phyloP scores from a whole-genome alignment of 129 eudicot genomes.

The Ambrosia trifida region DNA sequence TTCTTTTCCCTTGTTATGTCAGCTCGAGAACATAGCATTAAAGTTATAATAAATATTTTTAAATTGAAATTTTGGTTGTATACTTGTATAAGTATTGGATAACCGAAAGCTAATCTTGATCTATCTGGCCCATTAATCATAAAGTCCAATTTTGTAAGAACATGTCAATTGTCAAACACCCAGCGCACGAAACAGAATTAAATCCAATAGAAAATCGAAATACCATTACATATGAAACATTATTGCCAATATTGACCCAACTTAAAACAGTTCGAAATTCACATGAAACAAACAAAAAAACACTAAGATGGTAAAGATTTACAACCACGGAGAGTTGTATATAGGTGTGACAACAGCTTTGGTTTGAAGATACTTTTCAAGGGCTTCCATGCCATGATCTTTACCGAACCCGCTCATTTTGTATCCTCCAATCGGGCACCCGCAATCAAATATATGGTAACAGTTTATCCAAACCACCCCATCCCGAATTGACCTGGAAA shows the following conservation, averaged over 20 bases:
- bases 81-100: constrained; percentile 1
- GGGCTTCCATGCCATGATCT: constrained; percentile 67
- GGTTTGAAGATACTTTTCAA: constrained; percentile 53
- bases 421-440: constrained; percentile 68
- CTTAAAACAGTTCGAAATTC: background rate
- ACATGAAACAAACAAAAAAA: background rate
- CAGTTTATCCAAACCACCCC: constrained; percentile 53
- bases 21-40: too few relatives aligned
- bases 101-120: constrained; percentile 39
- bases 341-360: constrained; percentile 79
- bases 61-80: too few relatives aligned
- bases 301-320: background rate
- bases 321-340: constrained; percentile 76
- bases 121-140: too few relatives aligned
- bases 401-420: constrained; percentile 75
- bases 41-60: too few relatives aligned
- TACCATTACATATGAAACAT: too few relatives aligned
- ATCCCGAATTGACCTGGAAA: constrained; percentile 73
- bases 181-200: too few relatives aligned
- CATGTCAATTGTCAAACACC: constrained; percentile 25
- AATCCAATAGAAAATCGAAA: too few relatives aligned
- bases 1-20: too few relatives aligned
- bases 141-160: too few relatives aligned
- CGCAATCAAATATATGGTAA: constrained; percentile 55
- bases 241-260: background rate